Conservation (phyloP, 2,329 filamentous ascomycete genomes). For the Aschersonia sp. region DNA sequence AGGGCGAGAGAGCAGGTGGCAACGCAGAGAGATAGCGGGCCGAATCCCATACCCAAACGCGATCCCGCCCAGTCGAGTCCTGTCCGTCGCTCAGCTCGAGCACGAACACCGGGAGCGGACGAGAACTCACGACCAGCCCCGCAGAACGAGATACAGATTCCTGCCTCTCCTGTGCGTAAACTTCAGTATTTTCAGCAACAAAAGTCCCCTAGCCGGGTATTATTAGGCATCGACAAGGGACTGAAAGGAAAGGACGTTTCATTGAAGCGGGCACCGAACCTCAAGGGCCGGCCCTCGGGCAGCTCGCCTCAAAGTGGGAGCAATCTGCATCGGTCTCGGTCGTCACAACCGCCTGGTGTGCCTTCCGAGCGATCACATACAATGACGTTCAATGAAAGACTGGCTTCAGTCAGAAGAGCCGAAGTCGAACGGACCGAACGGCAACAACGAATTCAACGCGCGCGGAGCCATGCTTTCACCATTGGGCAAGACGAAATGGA, state of each 20-base stretch:
- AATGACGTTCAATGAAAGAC: conserved; percentile 67
- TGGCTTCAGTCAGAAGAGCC: conserved; percentile 53
- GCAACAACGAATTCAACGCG: conserved; percentile 34
- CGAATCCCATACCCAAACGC: conserved; percentile 6
- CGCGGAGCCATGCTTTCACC: conserved; percentile 40
- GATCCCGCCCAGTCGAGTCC: conserved; percentile 9
- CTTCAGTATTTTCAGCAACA: conserved; percentile 34
- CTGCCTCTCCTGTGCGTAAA: conserved; percentile 55
- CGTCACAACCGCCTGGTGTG: conserved; percentile 15
- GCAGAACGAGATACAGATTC: conserved; percentile 49
- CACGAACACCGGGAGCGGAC: conserved; percentile 13
- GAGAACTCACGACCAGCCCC: conserved; percentile 6
- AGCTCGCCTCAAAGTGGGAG: conserved; percentile 14
- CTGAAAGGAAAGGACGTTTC: conserved; percentile 70
- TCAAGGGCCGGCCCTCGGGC: conserved; percentile 14
- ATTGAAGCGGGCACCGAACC: conserved; percentile 54
- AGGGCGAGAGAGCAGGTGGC: conserved; percentile 9
- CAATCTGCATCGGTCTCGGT: conserved; percentile 29
- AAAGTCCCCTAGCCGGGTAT: conserved; percentile 63
- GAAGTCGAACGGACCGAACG: conserved; percentile 36
- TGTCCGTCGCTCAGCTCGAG: conserved; percentile 8
- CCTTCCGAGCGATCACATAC: conserved; percentile 22
- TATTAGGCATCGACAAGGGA: conserved; percentile 83
- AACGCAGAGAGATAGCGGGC: conserved; percentile 8
- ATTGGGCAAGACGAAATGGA: conserved; percentile 45